A percentile compares a stretch with the other conserved stretches of the same genome.
These are phyloP conservation scores for Melaleuca quinquenervia DNA, from an alignment of 345 rosid species.

Conservation along the genomic window DNA sequence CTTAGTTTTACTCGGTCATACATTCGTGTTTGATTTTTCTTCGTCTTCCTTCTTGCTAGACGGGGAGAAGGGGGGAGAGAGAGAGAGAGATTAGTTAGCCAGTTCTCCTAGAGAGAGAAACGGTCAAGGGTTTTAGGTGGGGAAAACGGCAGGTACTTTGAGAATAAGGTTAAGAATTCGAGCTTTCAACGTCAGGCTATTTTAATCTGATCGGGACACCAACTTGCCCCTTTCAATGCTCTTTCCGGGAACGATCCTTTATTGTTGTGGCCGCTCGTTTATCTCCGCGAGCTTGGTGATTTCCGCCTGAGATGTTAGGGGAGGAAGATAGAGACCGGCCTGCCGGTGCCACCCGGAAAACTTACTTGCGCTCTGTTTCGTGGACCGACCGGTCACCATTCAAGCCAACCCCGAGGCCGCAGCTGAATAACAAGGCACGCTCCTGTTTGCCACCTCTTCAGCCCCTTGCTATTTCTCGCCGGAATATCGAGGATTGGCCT, in stretches of 20 bases:
- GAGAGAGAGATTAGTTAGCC: background rate
- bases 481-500: conserved; percentile 62
- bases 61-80: background rate
- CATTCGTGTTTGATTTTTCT: conserved; percentile 38
- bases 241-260: conserved; percentile 31
- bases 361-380: conserved; percentile 50
- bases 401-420: conserved; percentile 29
- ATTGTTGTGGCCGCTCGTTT: conserved; percentile 11
- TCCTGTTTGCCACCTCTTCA: conserved; percentile 45
- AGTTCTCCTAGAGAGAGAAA: background rate
- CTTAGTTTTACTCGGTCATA: conserved; percentile 30
- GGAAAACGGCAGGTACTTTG: background rate
- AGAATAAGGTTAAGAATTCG: conserved; percentile 5
- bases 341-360: conserved; percentile 21
- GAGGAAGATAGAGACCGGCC: conserved; percentile 22
- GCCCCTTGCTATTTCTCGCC: conserved; percentile 43
- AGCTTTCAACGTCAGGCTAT: background rate
- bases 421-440: conserved; percentile 30
- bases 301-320: conserved; percentile 26
- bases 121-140: conserved; percentile 33
- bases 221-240: background rate
- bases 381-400: conserved; percentile 56
- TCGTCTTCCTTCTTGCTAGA: background rate
- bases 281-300: conserved; percentile 10
- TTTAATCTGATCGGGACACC: background rate